Percentiles rank a stretch among this genome's conserved stretches.
Conservation (phyloP, 1,139 yeast genomes). For the Saccharomycopsis hybrid region DNA sequence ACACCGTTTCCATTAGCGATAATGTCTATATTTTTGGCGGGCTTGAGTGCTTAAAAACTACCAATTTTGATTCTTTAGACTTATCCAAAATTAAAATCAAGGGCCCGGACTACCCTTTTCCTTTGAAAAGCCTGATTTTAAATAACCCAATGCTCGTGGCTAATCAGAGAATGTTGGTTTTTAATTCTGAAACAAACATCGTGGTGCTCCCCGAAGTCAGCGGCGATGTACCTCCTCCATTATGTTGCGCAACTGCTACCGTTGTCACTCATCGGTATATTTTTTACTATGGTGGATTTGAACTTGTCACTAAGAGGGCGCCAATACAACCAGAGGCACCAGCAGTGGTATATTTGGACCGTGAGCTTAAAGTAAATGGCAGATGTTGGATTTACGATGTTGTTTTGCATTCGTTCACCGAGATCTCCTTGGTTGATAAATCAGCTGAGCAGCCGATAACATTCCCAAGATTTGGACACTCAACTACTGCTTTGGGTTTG, state of each 20-base stretch:
- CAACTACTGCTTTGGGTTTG: conserved; percentile 5
- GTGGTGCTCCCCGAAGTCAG: background rate
- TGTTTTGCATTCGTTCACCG: conserved; percentile 9
- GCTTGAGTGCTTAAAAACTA: conserved; percentile 22
- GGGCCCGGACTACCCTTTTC: conserved; percentile 36
- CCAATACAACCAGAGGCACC: conserved; percentile 22
- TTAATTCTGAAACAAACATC: conserved; percentile 33
- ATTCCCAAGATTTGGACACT: conserved; percentile 4
- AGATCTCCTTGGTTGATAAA: background rate
- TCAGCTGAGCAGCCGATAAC: background rate
- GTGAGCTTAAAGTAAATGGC: conserved; percentile 32
- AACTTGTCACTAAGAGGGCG: conserved; percentile 28
- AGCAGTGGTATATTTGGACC: conserved; percentile 28
- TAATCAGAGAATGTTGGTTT: conserved; percentile 30
- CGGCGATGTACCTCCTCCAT: conserved; percentile 34
- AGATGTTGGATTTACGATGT: conserved; percentile 39
- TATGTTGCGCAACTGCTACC: conserved; percentile 34
- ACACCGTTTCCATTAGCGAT: conserved; percentile 32
- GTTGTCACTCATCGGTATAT: conserved; percentile 35
- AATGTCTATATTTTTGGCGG: conserved; percentile 39
- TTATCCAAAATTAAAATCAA: conserved; percentile 5
- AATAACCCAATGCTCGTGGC: conserved; percentile 35
- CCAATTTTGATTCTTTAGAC: background rate
- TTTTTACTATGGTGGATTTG: conserved; percentile 42
- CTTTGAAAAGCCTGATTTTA: conserved; percentile 32